phyloP scores from a whole-genome alignment of 1,284 basidiomycete species.

The Gomphus bonarii region DNA sequence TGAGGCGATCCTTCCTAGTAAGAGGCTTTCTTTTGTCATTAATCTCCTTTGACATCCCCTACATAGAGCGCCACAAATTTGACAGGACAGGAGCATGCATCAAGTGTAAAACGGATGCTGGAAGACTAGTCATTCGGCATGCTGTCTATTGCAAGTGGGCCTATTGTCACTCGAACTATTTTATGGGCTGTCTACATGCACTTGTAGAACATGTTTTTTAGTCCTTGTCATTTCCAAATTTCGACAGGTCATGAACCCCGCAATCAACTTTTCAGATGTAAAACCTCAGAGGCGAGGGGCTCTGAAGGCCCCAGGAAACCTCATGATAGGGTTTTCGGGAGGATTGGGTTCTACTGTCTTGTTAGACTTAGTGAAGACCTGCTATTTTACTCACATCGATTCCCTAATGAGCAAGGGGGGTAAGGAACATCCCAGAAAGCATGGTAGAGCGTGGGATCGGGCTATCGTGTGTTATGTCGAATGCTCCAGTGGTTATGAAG shows the following conservation, averaged over 20 bases:
- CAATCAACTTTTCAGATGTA: conserved; percentile 45
- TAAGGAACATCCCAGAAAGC: conserved; percentile 52
- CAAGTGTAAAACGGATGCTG: conserved; percentile 54
- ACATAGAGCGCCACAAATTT: conserved; percentile 47
- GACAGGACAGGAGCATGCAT: conserved; percentile 56
- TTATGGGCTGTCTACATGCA: background rate
- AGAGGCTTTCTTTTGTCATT: background rate
- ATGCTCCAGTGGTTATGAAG: conserved; percentile 46
- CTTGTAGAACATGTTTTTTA: conserved; percentile 53
- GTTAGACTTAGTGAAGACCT: conserved; percentile 53
- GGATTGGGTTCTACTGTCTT: conserved; percentile 64
- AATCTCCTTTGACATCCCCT: background rate
- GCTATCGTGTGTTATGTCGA: conserved; percentile 63
- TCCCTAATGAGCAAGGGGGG: conserved; percentile 34
- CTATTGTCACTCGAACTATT: conserved; percentile 3
- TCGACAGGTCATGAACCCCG: conserved; percentile 52
- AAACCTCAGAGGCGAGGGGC: conserved; percentile 15
- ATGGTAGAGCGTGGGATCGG: conserved; percentile 47
- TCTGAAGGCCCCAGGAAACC: conserved; percentile 54
- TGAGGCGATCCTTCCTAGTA: conserved; percentile 15
- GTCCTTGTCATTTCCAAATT: conserved; percentile 54
- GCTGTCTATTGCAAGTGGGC: conserved; percentile 75
- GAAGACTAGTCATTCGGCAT: conserved; percentile 65
- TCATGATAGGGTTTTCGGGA: conserved; percentile 62
- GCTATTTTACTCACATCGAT: conserved; percentile 38